These are phyloP conservation scores for Phylloporus sp. DNA, from an alignment of 768 basidiomycete species.

Conservation along the genomic window DNA sequence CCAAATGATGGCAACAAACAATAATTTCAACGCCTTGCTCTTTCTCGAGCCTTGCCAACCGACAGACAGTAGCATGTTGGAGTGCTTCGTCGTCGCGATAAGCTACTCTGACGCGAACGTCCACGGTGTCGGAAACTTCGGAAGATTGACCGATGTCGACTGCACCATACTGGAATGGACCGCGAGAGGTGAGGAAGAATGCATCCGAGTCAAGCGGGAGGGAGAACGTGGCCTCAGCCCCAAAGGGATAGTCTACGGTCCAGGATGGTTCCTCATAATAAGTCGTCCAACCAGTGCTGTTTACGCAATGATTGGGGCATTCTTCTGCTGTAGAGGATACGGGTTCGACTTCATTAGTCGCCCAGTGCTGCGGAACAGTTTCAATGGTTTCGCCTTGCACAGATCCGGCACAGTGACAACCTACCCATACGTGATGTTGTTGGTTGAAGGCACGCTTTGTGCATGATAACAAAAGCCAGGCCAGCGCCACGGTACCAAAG, in stretches of 20 bases:
- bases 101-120: slow-evolving; percentile 27
- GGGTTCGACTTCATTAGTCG: neutral
- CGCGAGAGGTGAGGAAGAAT: slow-evolving; percentile 31
- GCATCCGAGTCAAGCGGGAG: slow-evolving; percentile 30
- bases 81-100: slow-evolving; percentile 17
- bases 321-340: neutral
- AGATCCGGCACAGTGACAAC: neutral
- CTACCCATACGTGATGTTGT: slow-evolving; percentile 7
- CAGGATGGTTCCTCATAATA: slow-evolving; percentile 24
- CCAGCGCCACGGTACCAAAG: slow-evolving; percentile 4
- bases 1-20: slow-evolving; percentile 17
- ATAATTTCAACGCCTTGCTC: slow-evolving; percentile 33
- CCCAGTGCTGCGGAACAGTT: slow-evolving; percentile 7
- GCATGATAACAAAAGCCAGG: slow-evolving; percentile 13
- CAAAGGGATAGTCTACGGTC: slow-evolving; percentile 17
- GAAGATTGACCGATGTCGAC: slow-evolving; percentile 30
- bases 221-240: slow-evolving; percentile 25
- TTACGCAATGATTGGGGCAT: slow-evolving; percentile 11
- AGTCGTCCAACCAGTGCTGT: slow-evolving; percentile 20
- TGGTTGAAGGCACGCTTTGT: neutral
- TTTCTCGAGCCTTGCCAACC: slow-evolving; percentile 19
- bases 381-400: neutral
- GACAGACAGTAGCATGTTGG: slow-evolving; percentile 28
- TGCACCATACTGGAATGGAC: slow-evolving; percentile 24
- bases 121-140: slow-evolving; percentile 24